Evolutionary conservation across 768 basidiomycete species (phyloP).

Genomic region (Kwoniella botswanensis): DNA sequence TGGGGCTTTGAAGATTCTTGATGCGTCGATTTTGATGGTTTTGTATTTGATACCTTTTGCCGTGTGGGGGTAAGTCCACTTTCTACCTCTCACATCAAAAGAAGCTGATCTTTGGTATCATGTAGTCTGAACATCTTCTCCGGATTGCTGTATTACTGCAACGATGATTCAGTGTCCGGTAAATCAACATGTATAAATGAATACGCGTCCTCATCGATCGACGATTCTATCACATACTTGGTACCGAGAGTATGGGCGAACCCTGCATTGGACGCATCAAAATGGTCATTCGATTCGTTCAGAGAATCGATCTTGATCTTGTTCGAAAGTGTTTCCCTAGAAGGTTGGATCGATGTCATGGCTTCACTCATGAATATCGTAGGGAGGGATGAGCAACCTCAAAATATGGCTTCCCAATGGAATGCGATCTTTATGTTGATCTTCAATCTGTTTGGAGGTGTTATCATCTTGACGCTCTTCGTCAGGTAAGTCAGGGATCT

Average conservation of each 20-base stretch:
- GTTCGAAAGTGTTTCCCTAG: conserved; percentile 93
- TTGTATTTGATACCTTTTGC: conserved; percentile 63
- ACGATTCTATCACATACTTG: conserved; percentile 65
- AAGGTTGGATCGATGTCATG: conserved; percentile 98
- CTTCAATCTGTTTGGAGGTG: conserved; percentile 87
- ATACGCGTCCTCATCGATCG: conserved; percentile 67
- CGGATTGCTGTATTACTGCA: conserved; percentile 82
- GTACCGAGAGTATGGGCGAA: conserved; percentile 89
- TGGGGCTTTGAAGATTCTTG: conserved; percentile 80
- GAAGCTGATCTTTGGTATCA: conserved; percentile 9
- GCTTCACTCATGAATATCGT: conserved; percentile 75
- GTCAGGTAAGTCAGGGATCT: conserved; percentile 68
- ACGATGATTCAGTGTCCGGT: conserved; percentile 67
- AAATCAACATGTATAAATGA: conserved; percentile 74
- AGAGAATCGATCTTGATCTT: conserved; percentile 81
- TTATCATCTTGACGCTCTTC: conserved; percentile 87
- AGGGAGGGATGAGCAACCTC: conserved; percentile 71
- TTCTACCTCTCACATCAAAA: neutral
- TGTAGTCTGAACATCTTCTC: conserved; percentile 81
- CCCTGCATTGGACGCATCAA: conserved; percentile 67
- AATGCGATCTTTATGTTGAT: conserved; percentile 91
- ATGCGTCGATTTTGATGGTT: conserved; percentile 85
- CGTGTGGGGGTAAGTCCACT: conserved; percentile 54
- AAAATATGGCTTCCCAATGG: conserved; percentile 71
- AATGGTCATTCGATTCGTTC: conserved; percentile 89